A percentile compares a stretch with the other conserved stretches of the same genome.
phyloP scores from a whole-genome alignment of 2,329 filamentous ascomycete species.

The Verticillium tricorpus region DNA sequence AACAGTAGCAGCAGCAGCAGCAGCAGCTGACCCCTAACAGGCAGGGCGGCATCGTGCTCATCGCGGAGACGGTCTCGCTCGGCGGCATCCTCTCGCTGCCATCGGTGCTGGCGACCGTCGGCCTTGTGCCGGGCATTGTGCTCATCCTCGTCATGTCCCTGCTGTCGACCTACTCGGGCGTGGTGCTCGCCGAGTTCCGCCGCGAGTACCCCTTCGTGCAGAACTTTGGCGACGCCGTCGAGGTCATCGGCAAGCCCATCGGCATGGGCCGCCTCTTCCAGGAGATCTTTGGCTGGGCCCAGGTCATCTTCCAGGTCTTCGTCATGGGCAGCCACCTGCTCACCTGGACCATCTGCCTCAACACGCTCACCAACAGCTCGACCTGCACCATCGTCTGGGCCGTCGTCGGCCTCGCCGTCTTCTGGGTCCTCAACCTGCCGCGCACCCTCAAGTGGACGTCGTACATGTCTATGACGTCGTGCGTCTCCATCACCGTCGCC shows the following conservation, averaged over 20 bases:
- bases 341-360: constrained; percentile 63
- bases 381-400: constrained; percentile 62
- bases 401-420: constrained; percentile 53
- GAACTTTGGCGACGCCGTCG: constrained; percentile 62
- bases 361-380: constrained; percentile 54
- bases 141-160: constrained; percentile 63
- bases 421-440: constrained; percentile 54
- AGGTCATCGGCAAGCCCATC: constrained; percentile 43
- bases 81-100: constrained; percentile 66
- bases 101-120: constrained; percentile 67
- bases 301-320: constrained; percentile 60
- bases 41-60: constrained; percentile 39
- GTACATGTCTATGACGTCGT: constrained; percentile 59
- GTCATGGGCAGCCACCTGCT: constrained; percentile 67
- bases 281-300: constrained; percentile 54
- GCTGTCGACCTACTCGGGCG: constrained; percentile 61
- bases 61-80: constrained; percentile 41
- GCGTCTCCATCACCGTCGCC: constrained; percentile 56
- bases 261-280: constrained; percentile 49
- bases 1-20: too few species aligned
- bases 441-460: constrained; percentile 59
- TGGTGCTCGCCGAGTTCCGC: constrained; percentile 61
- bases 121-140: constrained; percentile 68
- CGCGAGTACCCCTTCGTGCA: constrained; percentile 63
- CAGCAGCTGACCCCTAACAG: constrained; percentile 15